Conservation (phyloP, 352 stramenopile species). For the Phytophthora cryptogea region DNA sequence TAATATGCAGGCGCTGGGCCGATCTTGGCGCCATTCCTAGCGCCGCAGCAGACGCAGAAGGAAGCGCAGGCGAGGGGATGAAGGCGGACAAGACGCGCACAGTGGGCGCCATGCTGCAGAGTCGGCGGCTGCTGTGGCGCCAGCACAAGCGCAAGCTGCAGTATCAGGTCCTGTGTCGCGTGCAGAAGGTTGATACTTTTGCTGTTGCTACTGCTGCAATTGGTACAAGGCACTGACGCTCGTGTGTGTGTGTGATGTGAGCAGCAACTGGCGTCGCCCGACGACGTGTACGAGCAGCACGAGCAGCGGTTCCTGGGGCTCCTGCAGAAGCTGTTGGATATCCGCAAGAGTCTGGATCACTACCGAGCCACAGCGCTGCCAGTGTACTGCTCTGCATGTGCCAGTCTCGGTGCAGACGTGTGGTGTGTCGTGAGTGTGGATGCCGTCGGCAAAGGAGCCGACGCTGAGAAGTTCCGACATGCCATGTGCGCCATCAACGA, state of each 20-base stretch:
- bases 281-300: slow-evolving; percentile 73
- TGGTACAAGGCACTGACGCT: neutral
- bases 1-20: slow-evolving; percentile 15
- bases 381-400: slow-evolving; percentile 64
- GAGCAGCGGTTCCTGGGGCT: slow-evolving; percentile 72
- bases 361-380: slow-evolving; percentile 67
- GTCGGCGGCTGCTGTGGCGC: slow-evolving; percentile 50
- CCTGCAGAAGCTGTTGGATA: slow-evolving; percentile 74
- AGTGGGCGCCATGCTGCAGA: slow-evolving; percentile 41
- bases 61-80: slow-evolving; percentile 13
- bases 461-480: slow-evolving; percentile 75
- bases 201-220: neutral
- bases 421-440: slow-evolving; percentile 79
- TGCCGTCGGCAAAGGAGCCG: slow-evolving; percentile 56
- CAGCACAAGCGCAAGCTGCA: slow-evolving; percentile 68
- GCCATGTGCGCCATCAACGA: slow-evolving; percentile 80
- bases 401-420: slow-evolving; percentile 67
- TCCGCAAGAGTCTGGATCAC: slow-evolving; percentile 68
- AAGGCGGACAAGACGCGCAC: slow-evolving; percentile 22
- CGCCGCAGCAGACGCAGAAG: slow-evolving; percentile 8
- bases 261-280: slow-evolving; percentile 50
- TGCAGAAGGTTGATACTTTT: slow-evolving; percentile 47
- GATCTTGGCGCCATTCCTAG: slow-evolving; percentile 12
- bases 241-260: slow-evolving; percentile 1
- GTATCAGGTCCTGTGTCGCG: slow-evolving; percentile 53